Base-by-base conservation (phyloP, 345 rosid species). In the Viola odorata region DNA sequence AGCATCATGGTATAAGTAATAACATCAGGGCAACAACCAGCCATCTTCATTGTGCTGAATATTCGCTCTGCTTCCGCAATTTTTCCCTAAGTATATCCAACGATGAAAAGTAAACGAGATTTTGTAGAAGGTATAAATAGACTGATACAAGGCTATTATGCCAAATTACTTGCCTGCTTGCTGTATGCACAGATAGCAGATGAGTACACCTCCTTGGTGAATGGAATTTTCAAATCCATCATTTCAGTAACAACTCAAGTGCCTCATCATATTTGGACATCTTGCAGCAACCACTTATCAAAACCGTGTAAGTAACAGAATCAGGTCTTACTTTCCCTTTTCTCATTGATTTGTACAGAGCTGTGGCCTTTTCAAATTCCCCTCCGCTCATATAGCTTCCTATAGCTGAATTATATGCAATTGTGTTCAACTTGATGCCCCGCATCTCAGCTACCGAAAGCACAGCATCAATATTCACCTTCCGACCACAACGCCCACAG, bases 371-470 rank as follows among this genome's bases (percentile, higher is more conserved):
- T 56, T 86, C 92, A 73, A 73, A 80, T 58, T 87, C 92, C 45
- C 96, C 92, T n/a, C 78, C 84, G 68, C 81, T 87, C 79, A 89
- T 81, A 69, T 77, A 89, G 81, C 95, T 85, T 64, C 90, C 90
- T 63, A 89, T 85, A 41, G 95, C 92, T 49, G 98, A 84, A 81
- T 91, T 91, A 71, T 82, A 91, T 5, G 98, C 91, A 75, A 78
- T 65, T 16, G 91, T 82, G 61, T 89, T 91, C 70, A 91, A 76
- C 75, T 78, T 73, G 60, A 89, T 89, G 67, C 83, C 81, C 77
- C 98, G 80, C 73, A 87, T 73, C 72, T 84, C 74, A 37, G 96
- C 95, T 4, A 96, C 98, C 5, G 79, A 68, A 52, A 91, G 91
- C 64, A 91, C 83, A 39, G 84, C 70, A 68, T 87, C 95, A 64